phyloP scores from a whole-genome alignment of 257 asterid species.

The Lantana camara region DNA sequence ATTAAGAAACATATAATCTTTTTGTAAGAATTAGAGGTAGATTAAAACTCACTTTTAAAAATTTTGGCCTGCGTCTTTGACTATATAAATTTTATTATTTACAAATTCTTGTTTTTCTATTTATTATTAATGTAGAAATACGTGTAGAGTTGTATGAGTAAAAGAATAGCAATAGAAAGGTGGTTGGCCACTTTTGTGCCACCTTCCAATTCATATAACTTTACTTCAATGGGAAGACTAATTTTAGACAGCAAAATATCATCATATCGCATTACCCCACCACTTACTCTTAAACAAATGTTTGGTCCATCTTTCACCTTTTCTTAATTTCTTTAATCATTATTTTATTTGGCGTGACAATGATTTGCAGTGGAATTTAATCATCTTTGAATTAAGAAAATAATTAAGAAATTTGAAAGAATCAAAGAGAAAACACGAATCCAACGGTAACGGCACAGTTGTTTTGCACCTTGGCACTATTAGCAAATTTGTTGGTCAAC shows the following conservation, averaged over 20 bases:
- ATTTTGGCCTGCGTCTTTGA: no score
- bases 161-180: constrained; percentile 1
- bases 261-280: constrained; percentile 36
- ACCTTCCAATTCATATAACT: constrained; percentile 47
- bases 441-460: constrained; percentile 32
- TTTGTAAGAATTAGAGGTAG: no score
- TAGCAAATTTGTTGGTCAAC: constrained; percentile 1
- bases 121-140: no score
- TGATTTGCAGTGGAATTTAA: constrained; percentile 32
- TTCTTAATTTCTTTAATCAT: constrained; percentile 19
- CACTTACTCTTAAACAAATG: constrained; percentile 46
- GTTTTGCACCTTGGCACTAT: not conserved
- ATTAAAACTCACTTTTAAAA: no score
- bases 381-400: not conserved
- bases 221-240: constrained; percentile 67
- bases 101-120: no score
- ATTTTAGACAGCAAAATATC: constrained; percentile 34
- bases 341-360: constrained; percentile 32
- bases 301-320: constrained; percentile 37
- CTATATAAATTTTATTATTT: no score
- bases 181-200: constrained; percentile 50
- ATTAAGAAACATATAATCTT: no score
- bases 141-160: no score
- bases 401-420: not conserved
- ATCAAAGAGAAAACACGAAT: constrained; percentile 4